Evolutionary conservation across 495 filamentous ascomycete genomes (phyloP), one percentile per base, ranked within the genome.

Genomic region (Corynascus novoguineensis): DNA sequence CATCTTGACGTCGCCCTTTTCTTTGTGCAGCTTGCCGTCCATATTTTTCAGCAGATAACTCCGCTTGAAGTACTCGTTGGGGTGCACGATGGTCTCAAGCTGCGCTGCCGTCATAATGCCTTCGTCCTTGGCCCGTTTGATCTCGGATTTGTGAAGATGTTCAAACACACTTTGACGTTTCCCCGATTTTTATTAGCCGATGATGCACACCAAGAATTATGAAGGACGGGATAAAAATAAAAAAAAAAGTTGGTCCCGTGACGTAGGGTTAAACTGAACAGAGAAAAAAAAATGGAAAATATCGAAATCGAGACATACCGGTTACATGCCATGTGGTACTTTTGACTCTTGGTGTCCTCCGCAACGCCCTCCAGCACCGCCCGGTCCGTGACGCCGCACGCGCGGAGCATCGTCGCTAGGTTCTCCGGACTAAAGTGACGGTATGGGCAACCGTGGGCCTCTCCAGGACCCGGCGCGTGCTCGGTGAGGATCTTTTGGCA

Each of bases 291-390:
- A 54, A 41, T 32, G 24, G 21, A 8, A 28, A 22, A 34, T 17
- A 32, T 8, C 21, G 24, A n/a, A 22, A 22, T 46, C 4, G 50
- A 4, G 1, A 64, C 71, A 32, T 71, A 78, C 76, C 90, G 77
- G 71, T 97, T 99, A 72, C 95, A 99, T 41, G 93, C 95, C 67
- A 97, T 88, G 69, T 99, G 95, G 61, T 84, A 99, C 61, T 92
- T 84, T 65, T 86, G 86, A 66, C 84, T 89, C 47, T 87, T 88
- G 62, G 92, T 87, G 67, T 99, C 95, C 68, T 95, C 88, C 62
- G 83, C 84, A 12, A 97, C 90, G 10, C 84, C 87, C 52, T 84
- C 82, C 56, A 99, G 65, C 25, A 96, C 78, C 1, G 86, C 84
- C 34, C 81, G 77, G 64, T 97, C 93, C 38, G 74, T 81, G 2